These are phyloP conservation scores for Aureobasidium musti DNA, from an alignment of 2,329 filamentous ascomycete species.

Conservation along the genomic window DNA sequence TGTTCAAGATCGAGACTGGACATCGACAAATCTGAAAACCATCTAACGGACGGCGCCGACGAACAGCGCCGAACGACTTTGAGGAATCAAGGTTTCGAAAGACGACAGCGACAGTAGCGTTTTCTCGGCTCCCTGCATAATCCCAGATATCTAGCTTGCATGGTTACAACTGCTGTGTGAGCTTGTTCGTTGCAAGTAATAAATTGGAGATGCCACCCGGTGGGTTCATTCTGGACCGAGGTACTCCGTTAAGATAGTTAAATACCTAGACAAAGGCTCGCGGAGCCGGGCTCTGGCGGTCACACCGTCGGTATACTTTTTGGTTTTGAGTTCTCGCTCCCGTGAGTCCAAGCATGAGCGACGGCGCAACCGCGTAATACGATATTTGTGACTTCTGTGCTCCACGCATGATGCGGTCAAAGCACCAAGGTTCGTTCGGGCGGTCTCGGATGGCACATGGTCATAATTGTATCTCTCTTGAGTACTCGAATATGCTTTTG, in stretches of 20 bases:
- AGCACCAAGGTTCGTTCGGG: not conserved
- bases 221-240: not conserved
- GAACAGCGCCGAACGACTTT: not conserved
- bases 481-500: not conserved
- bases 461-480: not conserved
- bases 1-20: not conserved
- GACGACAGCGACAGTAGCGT: not conserved
- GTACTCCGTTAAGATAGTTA: not conserved
- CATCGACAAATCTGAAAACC: not conserved
- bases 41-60: not conserved
- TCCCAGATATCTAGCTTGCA: not conserved
- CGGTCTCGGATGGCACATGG: not conserved
- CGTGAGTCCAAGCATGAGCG: not conserved
- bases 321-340: not conserved
- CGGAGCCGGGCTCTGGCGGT: not conserved
- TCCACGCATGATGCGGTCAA: not conserved
- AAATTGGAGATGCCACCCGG: not conserved
- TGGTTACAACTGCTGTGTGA: not conserved
- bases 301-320: not conserved
- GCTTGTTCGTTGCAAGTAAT: conserved; percentile 4
- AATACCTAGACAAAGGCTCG: not conserved
- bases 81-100: not conserved
- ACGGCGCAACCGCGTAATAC: not conserved
- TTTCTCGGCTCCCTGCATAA: conserved; percentile 5
- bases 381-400: not conserved